These are phyloP conservation scores for Sarcocystis neurona DNA, from an alignment of 169 alveolate genomes.

Conservation along the genomic window DNA sequence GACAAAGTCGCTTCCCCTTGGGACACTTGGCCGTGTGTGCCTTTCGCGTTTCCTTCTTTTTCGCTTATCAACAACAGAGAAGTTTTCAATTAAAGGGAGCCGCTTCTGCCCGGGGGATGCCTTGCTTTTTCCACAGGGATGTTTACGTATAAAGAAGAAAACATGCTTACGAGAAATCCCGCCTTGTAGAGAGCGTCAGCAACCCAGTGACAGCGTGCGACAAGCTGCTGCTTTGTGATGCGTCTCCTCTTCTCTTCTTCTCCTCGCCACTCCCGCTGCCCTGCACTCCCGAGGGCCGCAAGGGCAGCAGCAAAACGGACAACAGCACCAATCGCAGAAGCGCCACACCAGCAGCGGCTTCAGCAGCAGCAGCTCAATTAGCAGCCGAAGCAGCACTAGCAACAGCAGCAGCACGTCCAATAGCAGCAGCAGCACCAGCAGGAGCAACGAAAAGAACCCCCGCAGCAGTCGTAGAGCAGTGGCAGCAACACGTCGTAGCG, in stretches of 20 bases:
- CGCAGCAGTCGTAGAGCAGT: no score
- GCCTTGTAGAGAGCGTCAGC: slow-evolving; percentile 53
- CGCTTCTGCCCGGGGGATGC: neutral
- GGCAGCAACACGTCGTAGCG: no score
- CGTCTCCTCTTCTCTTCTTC: neutral
- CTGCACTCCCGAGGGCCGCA: neutral
- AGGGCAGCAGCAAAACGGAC: neutral
- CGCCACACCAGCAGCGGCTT: no score
- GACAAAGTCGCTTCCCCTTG: neutral
- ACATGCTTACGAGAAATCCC: neutral
- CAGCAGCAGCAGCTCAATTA: no score
- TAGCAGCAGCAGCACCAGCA: no score
- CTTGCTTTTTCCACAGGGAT: neutral
- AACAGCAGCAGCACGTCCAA: no score
- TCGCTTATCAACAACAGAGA: neutral
- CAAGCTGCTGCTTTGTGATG: slow-evolving; percentile 49
- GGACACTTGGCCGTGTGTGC: neutral
- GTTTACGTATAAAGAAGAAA: neutral
- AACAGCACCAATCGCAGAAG: neutral
- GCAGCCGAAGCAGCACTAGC: neutral
- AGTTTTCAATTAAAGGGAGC: neutral
- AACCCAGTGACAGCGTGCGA: slow-evolving; percentile 55
- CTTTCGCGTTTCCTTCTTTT: neutral
- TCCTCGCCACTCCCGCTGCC: neutral
- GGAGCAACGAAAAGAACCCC: no score